Evolutionary conservation across 176 grass and related monocot genomes (phyloP), one percentile per base, ranked within the genome.

Genomic region (Eragrostis nindensis): DNA sequence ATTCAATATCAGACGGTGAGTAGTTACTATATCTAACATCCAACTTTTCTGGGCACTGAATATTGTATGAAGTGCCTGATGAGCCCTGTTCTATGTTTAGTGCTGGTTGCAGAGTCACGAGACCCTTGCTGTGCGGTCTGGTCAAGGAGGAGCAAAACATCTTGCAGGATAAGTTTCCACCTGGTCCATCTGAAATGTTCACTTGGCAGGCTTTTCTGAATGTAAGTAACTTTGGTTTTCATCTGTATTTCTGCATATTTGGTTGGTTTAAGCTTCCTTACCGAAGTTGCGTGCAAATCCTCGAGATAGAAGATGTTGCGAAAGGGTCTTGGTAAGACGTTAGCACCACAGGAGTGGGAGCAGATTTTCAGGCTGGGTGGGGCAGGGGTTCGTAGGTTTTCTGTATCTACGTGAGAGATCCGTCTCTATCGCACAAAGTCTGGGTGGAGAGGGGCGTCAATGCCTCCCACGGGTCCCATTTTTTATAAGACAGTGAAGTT

Each of bases 41-140:
- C 29, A 70, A 52, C 30, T 86, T 82, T 46, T 67, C 22, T 13
- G 24, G 49, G 62, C 32, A 43, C 50, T 32, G 42, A 79, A 64
- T 76, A 63, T 71, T 53, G 30, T 65, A 62, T 32, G 54, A 53
- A 50, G 6, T 30, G 54, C 66, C 55, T 87, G 54, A 63, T 22
- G 32, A 62, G 64, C n/a, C 56, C 74, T 44, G 65, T 60, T 69
- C 44, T 38, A 68, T 45, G 52, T 74, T 26, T 30, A 75, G 42
- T 80, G 62, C 75, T 62, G 69, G 86, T 61, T 78, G 4, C 69
- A 62, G 60, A 74, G 68, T 84, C 86, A 84, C 68, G 62, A 84
- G 81, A 42, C 66, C 60, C 75, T 79, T 83, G 60, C 50, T 77
- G 36, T 78, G 71, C 26, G 32, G 42, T 36, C 8, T 74, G 56